Conservation (phyloP, 179 eudicot species). For the Carnegiea gigantea region DNA sequence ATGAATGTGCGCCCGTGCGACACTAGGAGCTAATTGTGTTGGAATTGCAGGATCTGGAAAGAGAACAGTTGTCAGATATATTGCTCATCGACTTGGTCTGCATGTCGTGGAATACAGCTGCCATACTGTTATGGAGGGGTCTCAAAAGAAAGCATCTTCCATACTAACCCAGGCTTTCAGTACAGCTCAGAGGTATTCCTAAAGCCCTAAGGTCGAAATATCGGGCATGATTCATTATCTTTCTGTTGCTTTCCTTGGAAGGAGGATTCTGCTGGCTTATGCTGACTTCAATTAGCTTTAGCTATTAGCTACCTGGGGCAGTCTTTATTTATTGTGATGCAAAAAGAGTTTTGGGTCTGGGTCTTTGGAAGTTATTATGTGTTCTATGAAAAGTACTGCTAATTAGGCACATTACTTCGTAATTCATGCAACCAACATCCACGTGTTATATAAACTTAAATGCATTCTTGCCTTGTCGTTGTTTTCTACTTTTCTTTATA, state of each 20-base stretch:
- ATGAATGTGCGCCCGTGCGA: neutral
- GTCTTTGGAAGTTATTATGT: neutral
- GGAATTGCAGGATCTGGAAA: conserved; percentile 78
- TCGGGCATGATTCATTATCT: neutral
- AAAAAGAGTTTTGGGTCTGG: neutral
- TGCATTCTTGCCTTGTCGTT: neutral
- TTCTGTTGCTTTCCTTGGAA: conserved; percentile 2
- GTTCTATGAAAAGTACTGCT: neutral
- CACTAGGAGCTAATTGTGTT: conserved; percentile 29
- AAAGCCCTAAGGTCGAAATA: neutral
- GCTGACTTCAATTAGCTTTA: neutral
- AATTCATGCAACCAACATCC: neutral
- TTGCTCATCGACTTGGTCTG: conserved; percentile 79
- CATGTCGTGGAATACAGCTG: conserved; percentile 91
- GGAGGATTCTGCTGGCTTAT: conserved; percentile 6
- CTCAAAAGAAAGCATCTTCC: conserved; percentile 67
- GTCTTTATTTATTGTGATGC: neutral
- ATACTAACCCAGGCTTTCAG: conserved; percentile 73
- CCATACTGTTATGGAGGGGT: conserved; percentile 61
- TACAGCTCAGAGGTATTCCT: conserved; percentile 70
- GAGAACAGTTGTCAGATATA: conserved; percentile 78
- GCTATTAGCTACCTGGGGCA: neutral
- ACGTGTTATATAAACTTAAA: neutral
- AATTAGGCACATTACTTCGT: neutral
- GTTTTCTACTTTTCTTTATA: neutral